Conservation (phyloP, 352 stramenopile genomes). For the Pythium diclinum region DNA sequence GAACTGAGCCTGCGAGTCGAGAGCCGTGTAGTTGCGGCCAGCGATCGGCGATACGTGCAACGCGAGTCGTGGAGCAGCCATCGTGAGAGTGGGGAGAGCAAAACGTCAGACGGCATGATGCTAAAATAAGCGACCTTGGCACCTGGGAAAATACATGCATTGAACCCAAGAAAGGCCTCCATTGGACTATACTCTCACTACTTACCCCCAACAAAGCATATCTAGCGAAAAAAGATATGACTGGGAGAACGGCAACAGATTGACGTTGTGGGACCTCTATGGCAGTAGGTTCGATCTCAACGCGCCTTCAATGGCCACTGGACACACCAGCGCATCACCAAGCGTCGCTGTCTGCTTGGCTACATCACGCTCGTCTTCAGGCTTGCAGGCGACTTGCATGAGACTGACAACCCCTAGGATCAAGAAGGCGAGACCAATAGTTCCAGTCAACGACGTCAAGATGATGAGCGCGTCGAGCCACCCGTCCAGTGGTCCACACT, state of each 20-base stretch:
- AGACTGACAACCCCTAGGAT: background rate
- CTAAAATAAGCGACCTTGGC: background rate
- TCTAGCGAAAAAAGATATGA: no score
- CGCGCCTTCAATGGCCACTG: no score
- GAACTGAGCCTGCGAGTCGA: constrained; percentile 10
- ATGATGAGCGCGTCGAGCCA: background rate
- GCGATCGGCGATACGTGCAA: constrained; percentile 34
- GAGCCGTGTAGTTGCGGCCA: constrained; percentile 30
- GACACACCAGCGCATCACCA: no score
- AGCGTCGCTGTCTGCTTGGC: no score
- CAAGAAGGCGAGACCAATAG: background rate
- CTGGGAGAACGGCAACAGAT: no score
- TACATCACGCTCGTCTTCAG: background rate
- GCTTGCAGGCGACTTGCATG: background rate
- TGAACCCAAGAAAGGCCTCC: no score
- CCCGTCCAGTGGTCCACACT: background rate
- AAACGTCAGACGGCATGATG: background rate
- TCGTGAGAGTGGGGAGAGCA: background rate
- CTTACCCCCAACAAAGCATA: no score
- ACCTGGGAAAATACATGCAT: no score
- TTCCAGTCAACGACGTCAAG: background rate
- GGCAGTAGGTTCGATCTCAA: no score
- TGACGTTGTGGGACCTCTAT: no score
- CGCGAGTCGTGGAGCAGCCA: constrained; percentile 21
- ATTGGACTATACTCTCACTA: no score